A percentile compares a stretch with the other conserved stretches of the same genome.
phyloP scores from a whole-genome alignment of 208 protist genomes.

The Trypanosoma mega region DNA sequence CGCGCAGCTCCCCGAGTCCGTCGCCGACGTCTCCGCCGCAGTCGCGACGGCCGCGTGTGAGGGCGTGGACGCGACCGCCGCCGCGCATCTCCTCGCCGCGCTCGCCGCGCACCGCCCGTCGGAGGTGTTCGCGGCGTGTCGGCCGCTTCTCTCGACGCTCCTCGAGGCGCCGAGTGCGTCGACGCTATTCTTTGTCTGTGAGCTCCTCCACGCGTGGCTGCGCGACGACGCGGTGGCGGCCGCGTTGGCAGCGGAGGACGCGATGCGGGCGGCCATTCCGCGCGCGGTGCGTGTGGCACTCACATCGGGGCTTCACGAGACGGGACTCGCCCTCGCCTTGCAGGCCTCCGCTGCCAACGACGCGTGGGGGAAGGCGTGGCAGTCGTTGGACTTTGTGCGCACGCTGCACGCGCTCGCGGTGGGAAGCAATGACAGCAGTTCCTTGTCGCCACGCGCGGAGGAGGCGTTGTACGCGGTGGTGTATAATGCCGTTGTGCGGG shows the following conservation, averaged over 20 bases:
- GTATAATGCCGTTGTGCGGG: conserved; percentile 25
- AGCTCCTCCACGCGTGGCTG: background rate
- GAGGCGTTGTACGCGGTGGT: conserved; percentile 23
- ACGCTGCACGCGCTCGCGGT: too few relatives aligned
- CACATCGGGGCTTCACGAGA: background rate
- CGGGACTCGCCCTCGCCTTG: too few relatives aligned
- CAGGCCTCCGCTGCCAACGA: background rate
- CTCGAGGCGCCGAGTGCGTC: too few relatives aligned
- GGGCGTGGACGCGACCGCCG: background rate
- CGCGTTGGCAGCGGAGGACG: too few relatives aligned
- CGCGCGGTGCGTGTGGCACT: too few relatives aligned
- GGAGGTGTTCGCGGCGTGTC: too few relatives aligned
- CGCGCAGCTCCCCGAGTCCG: background rate
- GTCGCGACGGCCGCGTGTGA: background rate
- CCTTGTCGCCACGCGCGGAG: conserved; percentile 13
- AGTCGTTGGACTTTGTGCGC: too few relatives aligned
- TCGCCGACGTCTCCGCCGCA: background rate
- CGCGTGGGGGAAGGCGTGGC: too few relatives aligned
- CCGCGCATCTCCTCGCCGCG: background rate
- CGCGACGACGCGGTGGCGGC: background rate
- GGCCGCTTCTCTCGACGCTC: too few relatives aligned
- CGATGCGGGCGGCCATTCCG: background rate
- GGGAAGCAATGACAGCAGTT: too few relatives aligned
- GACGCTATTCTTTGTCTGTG: background rate
- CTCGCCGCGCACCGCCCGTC: background rate